These are phyloP conservation scores for Phallus indusiatus DNA, from an alignment of 768 basidiomycete species.

Conservation along the genomic window DNA sequence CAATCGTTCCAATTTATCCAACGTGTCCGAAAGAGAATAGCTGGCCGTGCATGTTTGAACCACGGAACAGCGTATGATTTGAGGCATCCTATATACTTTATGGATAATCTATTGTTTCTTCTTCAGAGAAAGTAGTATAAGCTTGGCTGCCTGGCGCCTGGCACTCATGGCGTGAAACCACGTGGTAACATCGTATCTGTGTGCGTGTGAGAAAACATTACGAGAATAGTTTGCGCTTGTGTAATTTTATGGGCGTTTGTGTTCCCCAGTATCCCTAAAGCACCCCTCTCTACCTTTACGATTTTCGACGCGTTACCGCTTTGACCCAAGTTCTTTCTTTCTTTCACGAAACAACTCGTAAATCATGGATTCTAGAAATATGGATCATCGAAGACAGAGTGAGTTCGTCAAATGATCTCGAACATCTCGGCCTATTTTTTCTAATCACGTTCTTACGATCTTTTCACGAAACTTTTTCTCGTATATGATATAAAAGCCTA, in stretches of 20 bases:
- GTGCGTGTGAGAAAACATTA: neutral
- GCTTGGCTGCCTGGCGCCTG: neutral
- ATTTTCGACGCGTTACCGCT: constrained; percentile 5
- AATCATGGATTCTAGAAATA: constrained; percentile 55
- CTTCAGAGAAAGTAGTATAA: neutral
- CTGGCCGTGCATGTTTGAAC: constrained; percentile 41
- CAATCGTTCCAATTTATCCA: constrained; percentile 39
- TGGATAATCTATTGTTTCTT: neutral
- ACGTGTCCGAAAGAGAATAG: constrained; percentile 36
- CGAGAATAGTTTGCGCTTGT: neutral
- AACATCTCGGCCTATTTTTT: constrained; percentile 9
- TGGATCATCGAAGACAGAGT: constrained; percentile 71
- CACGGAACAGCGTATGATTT: constrained; percentile 38
- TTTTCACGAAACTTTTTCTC: neutral
- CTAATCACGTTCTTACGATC: neutral
- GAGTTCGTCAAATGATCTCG: constrained; percentile 10
- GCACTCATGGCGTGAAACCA: neutral
- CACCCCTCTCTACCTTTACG: neutral
- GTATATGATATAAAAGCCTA: constrained; percentile 42
- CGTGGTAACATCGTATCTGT: neutral
- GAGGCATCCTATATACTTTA: neutral
- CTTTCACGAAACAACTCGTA: neutral
- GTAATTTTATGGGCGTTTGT: neutral
- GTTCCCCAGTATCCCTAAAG: neutral
- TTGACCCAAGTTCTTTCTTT: neutral